Evolutionary conservation across 352 stramenopile genomes (phyloP).

Genomic region (Phytophthora capsici): DNA sequence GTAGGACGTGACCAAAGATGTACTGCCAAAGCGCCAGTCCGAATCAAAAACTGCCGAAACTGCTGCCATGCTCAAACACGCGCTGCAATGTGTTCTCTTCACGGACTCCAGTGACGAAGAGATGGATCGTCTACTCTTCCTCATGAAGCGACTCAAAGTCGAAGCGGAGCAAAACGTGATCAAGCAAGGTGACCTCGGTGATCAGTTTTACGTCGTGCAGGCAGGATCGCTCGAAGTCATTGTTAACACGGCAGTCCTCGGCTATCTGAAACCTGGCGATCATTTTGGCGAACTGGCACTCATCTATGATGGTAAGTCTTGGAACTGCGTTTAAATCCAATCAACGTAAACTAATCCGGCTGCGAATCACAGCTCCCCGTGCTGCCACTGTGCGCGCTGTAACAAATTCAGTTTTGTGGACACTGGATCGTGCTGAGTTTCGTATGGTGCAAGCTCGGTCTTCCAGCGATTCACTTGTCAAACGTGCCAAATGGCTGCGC

Average conservation of each 20-base stretch:
- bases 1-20: conserved; percentile 48
- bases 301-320: conserved; percentile 77
- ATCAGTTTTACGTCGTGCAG: conserved; percentile 93
- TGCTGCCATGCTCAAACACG: conserved; percentile 55
- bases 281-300: conserved; percentile 93
- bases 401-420: conserved; percentile 89
- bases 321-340: neutral
- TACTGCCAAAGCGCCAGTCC: conserved; percentile 54
- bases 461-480: conserved; percentile 79
- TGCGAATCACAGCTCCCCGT: conserved; percentile 65
- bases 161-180: conserved; percentile 89
- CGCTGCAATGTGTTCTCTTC: conserved; percentile 69
- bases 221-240: conserved; percentile 67
- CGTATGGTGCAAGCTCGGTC: conserved; percentile 75
- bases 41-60: conserved; percentile 67
- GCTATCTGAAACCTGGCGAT: conserved; percentile 58
- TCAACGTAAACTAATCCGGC: conserved; percentile 2
- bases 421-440: conserved; percentile 91
- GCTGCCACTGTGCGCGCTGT: conserved; percentile 92
- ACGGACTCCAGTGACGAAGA: conserved; percentile 70
- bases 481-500: conserved; percentile 72
- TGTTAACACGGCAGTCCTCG: conserved; percentile 68
- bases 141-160: conserved; percentile 78
- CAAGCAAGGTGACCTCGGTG: conserved; percentile 90
- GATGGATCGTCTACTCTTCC: conserved; percentile 73